Evolutionary conservation across 108 stramenopile species (phyloP), one percentile per base, ranked within the genome.

Genomic region (Skeletonema marinoi): DNA sequence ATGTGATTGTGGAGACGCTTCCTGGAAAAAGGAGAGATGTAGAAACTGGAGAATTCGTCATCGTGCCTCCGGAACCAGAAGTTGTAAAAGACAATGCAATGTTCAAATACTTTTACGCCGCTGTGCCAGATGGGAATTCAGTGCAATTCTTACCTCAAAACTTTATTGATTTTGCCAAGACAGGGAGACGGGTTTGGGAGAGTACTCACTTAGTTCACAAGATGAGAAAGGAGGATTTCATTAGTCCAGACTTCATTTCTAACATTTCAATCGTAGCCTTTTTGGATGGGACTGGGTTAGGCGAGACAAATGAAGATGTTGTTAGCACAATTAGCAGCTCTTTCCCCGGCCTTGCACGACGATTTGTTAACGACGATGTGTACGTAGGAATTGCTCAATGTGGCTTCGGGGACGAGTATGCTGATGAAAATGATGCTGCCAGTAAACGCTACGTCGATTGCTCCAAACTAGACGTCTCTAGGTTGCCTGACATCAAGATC

Each of bases 41-140:
- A 25, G 68, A 70, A 58, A 61, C 74, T 60, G 80, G 80, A 19
- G 42, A 44, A n/a, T 14, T 75, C 0, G 70, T 81, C 3, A 64
- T 60, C 44, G 64, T 66, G 1, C 69, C 46, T 42, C 71, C 76
- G 36, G 82, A 78, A 72, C 67, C 30, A 3, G 63, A 69, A 17
- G 29, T 78, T 19, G 50, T 83, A 3, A 54, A 46, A 25, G 78
- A 83, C 32, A 79, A 78, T 60, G 72, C 82, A 48, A 74, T 65
- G 51, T 83, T 83, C 60, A 83, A 83, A 36, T 73, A 83, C 41
- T 83, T 83, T 36, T 83, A 83, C 70, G 56, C 82, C 11, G 33
- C 51, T 16, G 82, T 83, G 66, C 82, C 82, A 9, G 48, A 74
- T 48, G 82, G 82, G 0, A 75, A 74, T 60, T 60, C 54, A 8